Evolutionary conservation across 2,329 filamentous ascomycete genomes (phyloP).

Genomic region (Geosmithia morbida): DNA sequence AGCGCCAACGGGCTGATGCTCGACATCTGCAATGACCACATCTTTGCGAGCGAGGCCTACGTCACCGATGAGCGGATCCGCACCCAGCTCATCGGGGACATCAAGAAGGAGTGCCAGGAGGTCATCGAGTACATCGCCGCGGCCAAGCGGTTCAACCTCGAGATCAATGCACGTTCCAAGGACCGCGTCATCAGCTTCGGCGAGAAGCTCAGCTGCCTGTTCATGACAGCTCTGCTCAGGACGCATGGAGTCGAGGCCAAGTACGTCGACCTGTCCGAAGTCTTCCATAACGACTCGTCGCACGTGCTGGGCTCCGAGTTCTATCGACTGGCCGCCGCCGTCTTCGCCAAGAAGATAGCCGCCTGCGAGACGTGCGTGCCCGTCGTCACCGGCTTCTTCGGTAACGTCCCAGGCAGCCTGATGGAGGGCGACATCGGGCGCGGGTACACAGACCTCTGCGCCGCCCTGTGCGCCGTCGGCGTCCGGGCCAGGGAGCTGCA

Average conservation of each 20-base stretch:
- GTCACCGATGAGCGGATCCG: conserved; percentile 42
- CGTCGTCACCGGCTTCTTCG: conserved; percentile 88
- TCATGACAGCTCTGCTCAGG: conserved; percentile 73
- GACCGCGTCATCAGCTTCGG: conserved; percentile 89
- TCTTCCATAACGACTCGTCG: conserved; percentile 52
- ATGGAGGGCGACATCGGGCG: conserved; percentile 81
- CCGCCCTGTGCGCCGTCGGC: conserved; percentile 80
- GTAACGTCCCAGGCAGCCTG: conserved; percentile 78
- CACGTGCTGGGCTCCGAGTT: conserved; percentile 52
- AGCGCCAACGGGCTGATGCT: conserved; percentile 63
- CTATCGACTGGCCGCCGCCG: conserved; percentile 48
- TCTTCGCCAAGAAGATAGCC: conserved; percentile 48
- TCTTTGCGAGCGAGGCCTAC: conserved; percentile 52
- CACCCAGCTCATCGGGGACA: conserved; percentile 45
- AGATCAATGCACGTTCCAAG: conserved; percentile 66
- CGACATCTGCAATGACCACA: conserved; percentile 71
- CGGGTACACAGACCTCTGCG: conserved; percentile 93
- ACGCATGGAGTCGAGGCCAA: conserved; percentile 72
- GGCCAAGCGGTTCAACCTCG: conserved; percentile 51
- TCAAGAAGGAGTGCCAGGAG: conserved; percentile 67
- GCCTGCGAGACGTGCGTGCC: conserved; percentile 56
- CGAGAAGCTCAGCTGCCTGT: conserved; percentile 87
- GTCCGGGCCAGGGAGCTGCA: conserved; percentile 80
- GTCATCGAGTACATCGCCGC: conserved; percentile 60
- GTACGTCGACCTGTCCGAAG: conserved; percentile 79